Conservation (phyloP, 805 yeast genomes). For the Candida ulmi region DNA sequence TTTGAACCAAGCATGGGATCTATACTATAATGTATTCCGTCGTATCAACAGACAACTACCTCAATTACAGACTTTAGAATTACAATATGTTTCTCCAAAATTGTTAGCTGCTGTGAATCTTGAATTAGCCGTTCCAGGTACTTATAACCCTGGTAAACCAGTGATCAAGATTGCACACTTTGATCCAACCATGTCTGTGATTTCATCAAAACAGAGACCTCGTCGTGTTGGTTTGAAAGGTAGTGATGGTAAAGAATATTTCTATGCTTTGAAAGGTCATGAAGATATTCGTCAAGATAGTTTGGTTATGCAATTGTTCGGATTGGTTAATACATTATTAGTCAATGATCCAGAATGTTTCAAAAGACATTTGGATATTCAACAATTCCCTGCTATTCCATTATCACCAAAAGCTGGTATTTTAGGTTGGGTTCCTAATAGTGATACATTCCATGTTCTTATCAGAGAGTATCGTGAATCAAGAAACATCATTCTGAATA, state of each 20-base stretch:
- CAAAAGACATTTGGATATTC: slow-evolving; percentile 91
- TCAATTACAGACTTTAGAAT: slow-evolving; percentile 76
- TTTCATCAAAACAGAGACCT: slow-evolving; percentile 94
- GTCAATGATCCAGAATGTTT: slow-evolving; percentile 92
- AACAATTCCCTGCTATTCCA: slow-evolving; percentile 89
- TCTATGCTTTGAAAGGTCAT: slow-evolving; percentile 83
- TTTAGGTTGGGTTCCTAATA: slow-evolving; percentile 95
- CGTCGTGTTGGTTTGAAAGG: slow-evolving; percentile 76
- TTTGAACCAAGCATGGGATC: slow-evolving; percentile 96
- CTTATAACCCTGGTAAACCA: slow-evolving; percentile 81
- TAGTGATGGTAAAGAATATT: slow-evolving; percentile 88
- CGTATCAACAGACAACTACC: slow-evolving; percentile 86
- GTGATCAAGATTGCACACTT: slow-evolving; percentile 66
- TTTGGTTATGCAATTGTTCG: slow-evolving; percentile 95
- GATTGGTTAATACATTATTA: slow-evolving; percentile 85
- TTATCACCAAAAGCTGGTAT: slow-evolving; percentile 95
- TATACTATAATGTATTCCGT: slow-evolving; percentile 89
- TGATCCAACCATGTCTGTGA: slow-evolving; percentile 80
- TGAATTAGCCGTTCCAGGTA: slow-evolving; percentile 90
- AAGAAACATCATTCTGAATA: slow-evolving; percentile 80
- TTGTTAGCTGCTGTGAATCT: slow-evolving; percentile 71
- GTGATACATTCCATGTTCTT: slow-evolving; percentile 92
- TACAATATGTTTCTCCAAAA: slow-evolving; percentile 92
- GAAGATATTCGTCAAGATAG: slow-evolving; percentile 98
- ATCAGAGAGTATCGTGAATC: slow-evolving; percentile 91